Evolutionary conservation across 768 basidiomycete species (phyloP), one percentile per base, ranked within the genome.

Genomic region (Rhizopogon roseolus): DNA sequence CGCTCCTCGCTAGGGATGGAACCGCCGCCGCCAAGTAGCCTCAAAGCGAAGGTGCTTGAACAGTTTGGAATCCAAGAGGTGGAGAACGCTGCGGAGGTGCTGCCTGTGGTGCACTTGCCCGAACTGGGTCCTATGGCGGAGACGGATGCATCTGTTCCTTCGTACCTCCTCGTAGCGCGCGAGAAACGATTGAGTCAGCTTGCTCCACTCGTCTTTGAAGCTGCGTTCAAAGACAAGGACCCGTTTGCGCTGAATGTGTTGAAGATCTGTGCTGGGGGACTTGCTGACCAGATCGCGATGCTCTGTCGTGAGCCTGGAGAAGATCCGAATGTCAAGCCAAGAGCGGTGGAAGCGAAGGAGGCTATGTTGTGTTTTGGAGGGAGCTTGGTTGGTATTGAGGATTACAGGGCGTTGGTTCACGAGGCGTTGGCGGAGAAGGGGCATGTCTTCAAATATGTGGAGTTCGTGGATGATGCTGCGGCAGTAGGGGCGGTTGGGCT

Each of bases 131-230:
- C 73, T 4, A 55, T 61, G 17, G 56, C 45, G 8, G 43, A 62
- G 28, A 57, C 51, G 22, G 34, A 43, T n/a, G 41, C 64, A 38
- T 60, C 64, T 49, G 55, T 63, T 19, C 70, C 67, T 5, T 55
- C 52, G 25, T 65, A 66, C 52, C 62, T 59, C 34, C 64, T 50
- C 25, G 60, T 78, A 40, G 67, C 79, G 6, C 78, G 85, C 55
- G 89, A 93, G 71, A 85, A 85, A 60, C 81, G 90, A 1, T 73
- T 93, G 11, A 90, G 89, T 3, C 77, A 81, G 36, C 82, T 92
- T 16, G 73, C 84, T 4, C 89, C 89, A 3, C 66, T 90, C 41
- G 87, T 92, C n/a, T 93, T 93, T 64, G 70, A 76, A 2, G 81
- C 87, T 1, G 90, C 88, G 5, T 90, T 91, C 68, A 77, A 82